phyloP scores from a whole-genome alignment of 1,139 yeast genomes.

The Citeromyces hawaiiensis region DNA sequence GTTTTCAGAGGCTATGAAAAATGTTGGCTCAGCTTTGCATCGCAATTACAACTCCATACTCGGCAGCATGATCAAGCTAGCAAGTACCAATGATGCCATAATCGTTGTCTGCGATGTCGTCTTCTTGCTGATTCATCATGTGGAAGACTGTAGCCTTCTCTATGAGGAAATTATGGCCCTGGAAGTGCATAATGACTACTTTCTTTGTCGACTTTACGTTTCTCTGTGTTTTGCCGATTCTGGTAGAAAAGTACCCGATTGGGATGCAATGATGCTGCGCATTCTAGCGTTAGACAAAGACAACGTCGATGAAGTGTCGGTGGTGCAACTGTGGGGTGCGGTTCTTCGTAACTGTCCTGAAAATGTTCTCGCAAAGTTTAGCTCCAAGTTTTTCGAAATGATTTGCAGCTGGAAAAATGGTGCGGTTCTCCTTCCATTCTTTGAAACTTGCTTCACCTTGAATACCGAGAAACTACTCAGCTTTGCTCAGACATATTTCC shows the following conservation, averaged over 20 bases:
- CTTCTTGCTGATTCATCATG: constrained; percentile 49
- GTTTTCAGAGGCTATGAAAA: constrained; percentile 63
- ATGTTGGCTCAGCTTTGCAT: constrained; percentile 62
- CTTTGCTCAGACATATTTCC: constrained; percentile 34
- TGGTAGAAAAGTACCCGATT: constrained; percentile 42
- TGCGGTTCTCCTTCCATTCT: constrained; percentile 30
- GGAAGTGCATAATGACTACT: not conserved
- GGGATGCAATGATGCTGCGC: constrained; percentile 19
- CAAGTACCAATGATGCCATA: constrained; percentile 11
- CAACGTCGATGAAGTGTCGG: constrained; percentile 4
- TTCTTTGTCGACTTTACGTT: constrained; percentile 21
- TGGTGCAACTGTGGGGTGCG: constrained; percentile 23
- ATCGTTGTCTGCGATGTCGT: constrained; percentile 46
- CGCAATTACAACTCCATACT: constrained; percentile 19
- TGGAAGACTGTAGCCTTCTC: constrained; percentile 11
- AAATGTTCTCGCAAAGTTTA: constrained; percentile 20
- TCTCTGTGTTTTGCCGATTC: constrained; percentile 48
- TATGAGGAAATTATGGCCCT: not conserved
- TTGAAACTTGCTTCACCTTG: constrained; percentile 29
- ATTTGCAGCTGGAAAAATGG: constrained; percentile 20
- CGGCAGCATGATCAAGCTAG: not conserved
- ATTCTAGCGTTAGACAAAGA: constrained; percentile 7
- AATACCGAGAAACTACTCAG: constrained; percentile 30
- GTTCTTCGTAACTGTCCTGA: constrained; percentile 32
- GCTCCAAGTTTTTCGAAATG: constrained; percentile 20